Evolutionary conservation across 345 rosid species (phyloP).

Genomic region (Syzygium jambos): DNA sequence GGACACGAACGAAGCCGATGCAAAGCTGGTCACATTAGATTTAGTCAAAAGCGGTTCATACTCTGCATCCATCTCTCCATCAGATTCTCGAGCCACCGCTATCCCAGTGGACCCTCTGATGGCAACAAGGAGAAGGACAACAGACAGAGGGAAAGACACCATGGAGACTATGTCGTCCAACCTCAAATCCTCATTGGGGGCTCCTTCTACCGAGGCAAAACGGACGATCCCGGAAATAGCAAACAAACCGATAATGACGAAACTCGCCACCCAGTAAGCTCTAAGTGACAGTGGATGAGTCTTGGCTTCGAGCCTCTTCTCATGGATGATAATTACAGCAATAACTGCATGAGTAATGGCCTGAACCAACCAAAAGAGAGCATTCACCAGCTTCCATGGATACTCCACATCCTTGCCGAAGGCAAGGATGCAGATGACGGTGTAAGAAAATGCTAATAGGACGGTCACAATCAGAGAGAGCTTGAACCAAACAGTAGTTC

Average conservation of each 20-base stretch:
- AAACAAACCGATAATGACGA: constrained; percentile 35
- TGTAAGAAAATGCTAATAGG: constrained; percentile 40
- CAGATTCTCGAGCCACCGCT: constrained; percentile 11
- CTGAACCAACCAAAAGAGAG: constrained; percentile 63
- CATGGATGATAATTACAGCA: constrained; percentile 55
- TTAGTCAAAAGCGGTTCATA: constrained; percentile 30
- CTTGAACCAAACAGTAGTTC: constrained; percentile 42
- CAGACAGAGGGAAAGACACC: constrained; percentile 43
- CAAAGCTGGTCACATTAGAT: constrained; percentile 43
- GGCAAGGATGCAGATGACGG: constrained; percentile 33
- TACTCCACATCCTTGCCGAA: constrained; percentile 23
- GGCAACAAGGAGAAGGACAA: constrained; percentile 39
- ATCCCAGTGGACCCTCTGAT: constrained; percentile 72
- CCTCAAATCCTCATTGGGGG: constrained; percentile 17
- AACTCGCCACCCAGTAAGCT: constrained; percentile 47
- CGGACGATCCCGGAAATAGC: constrained; percentile 49
- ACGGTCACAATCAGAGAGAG: constrained; percentile 31
- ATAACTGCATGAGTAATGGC: constrained; percentile 60
- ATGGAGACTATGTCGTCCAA: constrained; percentile 54
- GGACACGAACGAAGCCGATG: constrained; percentile 63
- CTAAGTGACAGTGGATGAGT: constrained; percentile 59
- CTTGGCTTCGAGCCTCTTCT: constrained; percentile 53
- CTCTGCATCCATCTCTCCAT: constrained; percentile 17
- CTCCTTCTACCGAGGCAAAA: constrained; percentile 14
- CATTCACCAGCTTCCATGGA: constrained; percentile 33